Evolutionary conservation across 73 alveolate genomes (phyloP).

Genomic region (Paramecium primaurelia): DNA sequence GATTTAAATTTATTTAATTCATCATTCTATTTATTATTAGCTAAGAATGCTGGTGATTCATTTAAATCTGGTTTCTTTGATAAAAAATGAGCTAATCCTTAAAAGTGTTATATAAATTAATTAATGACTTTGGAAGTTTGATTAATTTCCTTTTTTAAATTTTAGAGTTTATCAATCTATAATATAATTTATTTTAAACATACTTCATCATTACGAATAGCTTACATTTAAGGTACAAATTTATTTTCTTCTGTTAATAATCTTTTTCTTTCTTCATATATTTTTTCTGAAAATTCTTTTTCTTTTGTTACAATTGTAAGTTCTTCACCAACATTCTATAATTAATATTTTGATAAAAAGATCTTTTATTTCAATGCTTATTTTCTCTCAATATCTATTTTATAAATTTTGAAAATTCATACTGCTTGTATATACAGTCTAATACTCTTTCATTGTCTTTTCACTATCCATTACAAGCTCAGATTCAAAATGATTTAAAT

Average conservation of each 20-base stretch:
- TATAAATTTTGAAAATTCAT: not conserved
- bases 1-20: not conserved
- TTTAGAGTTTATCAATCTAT: not conserved
- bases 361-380: slow-evolving; percentile 29
- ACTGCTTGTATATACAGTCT: not conserved
- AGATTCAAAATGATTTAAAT: slow-evolving; percentile 12
- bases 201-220: slow-evolving; percentile 46
- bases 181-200: not conserved
- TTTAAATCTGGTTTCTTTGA: not conserved
- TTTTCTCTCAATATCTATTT: slow-evolving; percentile 7
- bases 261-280: slow-evolving; percentile 14
- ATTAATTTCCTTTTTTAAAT: not conserved
- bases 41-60: not conserved
- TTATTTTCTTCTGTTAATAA: slow-evolving; percentile 35
- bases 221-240: slow-evolving; percentile 41
- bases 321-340: slow-evolving; percentile 23
- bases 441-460: slow-evolving; percentile 23
- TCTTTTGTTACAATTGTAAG: slow-evolving; percentile 8
- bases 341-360: slow-evolving; percentile 11
- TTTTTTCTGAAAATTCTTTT: not conserved
- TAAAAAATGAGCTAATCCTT: not conserved
- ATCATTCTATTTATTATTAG: not conserved
- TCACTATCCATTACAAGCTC: slow-evolving; percentile 16
- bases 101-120: not conserved
- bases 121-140: not conserved